Base-by-base conservation (phyloP, 495 filamentous ascomycete genomes). In the Cercophora newfieldiana region DNA sequence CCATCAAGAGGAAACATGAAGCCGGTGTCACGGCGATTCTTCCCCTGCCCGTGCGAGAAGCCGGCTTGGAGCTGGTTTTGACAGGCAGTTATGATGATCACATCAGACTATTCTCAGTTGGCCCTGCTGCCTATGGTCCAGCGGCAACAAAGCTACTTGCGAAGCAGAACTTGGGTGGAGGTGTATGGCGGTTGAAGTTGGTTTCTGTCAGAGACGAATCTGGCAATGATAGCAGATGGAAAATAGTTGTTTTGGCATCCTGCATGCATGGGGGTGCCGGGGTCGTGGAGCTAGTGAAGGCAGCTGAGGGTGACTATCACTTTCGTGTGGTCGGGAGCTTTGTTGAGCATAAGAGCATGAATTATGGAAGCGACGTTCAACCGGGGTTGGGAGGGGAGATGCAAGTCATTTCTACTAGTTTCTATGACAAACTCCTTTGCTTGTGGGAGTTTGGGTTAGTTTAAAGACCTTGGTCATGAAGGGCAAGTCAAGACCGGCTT, bases 11-110 rank as follows among this genome's bases (percentile, higher is more conserved):
- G 61, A 81, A 82, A 29, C 94, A 97, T 69, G 82, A 81, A 18
- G 92, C 93, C 14, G 95, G 95, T 3, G 92, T 99, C 1, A 97
- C 94, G 0, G 87, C 92, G 1, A 94, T 99, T 63, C 73, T 97
- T 30, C 90, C 92, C 0, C 69, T 93, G 10, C 72, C 80, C 1
- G 57, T 84, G 8, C 56, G 75, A 3, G 59, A 68, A 26, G 77
- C 77, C 21, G 77, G 72, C 19, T 76, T 78, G 0, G 82, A 82
- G 21, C 67, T 93, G 7, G 67, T 97, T 7, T 70, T 97, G 30
- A 98, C 93, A 2, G 95, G 95, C 12, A 94, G 92, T 71, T 99
- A 98, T 74, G 95, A 99, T 68, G 96, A 99, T 67, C 78, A 82
- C 72, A 78, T 97, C 44, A 84, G 95, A 33, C 79, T 96, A 24